Evolutionary conservation across 257 asterid species (phyloP).

Genomic region (Fraxinus americana): DNA sequence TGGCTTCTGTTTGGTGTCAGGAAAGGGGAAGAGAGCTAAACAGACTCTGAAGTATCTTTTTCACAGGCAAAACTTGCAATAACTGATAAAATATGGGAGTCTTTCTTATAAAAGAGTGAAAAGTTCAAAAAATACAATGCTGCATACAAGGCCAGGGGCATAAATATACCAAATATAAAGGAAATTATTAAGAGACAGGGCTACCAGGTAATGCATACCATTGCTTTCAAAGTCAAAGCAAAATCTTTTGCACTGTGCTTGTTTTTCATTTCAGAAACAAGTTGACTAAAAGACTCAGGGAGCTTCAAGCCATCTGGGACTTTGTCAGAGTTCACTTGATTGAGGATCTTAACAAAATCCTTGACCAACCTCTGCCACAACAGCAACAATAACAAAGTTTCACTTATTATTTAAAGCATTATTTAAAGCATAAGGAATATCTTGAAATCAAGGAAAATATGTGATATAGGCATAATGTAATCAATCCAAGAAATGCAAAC

Average conservation of each 20-base stretch:
- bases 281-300: conserved; percentile 80
- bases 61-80: conserved; percentile 11
- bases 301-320: conserved; percentile 79
- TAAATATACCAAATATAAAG: conserved; percentile 9
- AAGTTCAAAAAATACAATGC: conserved; percentile 8
- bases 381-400: conserved; percentile 32
- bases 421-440: conserved; percentile 11
- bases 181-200: conserved; percentile 13
- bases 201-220: conserved; percentile 54
- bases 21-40: neutral
- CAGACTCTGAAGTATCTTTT: neutral
- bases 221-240: conserved; percentile 82
- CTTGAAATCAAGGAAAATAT: neutral
- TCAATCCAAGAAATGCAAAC: neutral
- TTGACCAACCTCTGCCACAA: conserved; percentile 71
- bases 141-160: conserved; percentile 22
- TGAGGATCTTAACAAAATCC: conserved; percentile 76
- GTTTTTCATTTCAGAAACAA: conserved; percentile 84
- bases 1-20: conserved; percentile 2
- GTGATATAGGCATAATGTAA: neutral
- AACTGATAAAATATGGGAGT: neutral
- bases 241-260: conserved; percentile 73
- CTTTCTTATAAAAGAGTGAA: neutral
- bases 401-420: conserved; percentile 7
- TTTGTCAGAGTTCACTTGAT: conserved; percentile 81